Base-by-base conservation (phyloP, 371 early-diverging fungal genomes). In the Mucor sp. region DNA sequence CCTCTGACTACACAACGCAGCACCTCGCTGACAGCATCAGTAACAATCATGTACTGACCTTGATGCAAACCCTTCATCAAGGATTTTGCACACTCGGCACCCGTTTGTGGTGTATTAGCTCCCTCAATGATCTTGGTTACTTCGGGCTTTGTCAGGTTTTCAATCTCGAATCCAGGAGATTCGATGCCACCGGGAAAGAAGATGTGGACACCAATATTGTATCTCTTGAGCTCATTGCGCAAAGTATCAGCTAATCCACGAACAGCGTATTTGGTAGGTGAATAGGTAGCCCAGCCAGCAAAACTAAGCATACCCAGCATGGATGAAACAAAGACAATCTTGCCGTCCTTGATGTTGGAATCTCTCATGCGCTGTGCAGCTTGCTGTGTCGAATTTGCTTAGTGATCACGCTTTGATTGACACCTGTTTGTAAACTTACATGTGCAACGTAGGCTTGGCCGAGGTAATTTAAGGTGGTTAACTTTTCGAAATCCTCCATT, bases 61-160 rank as follows among this genome's bases (percentile, higher is more conserved):
- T 72, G 30, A 44, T 71, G 58, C 4, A 84, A 62, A 66, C 88
- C 88, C 44, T 74, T 72, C 48, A 90, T 75, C 55, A 92, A 60
- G 2, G 84, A 85, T 48, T 80, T 68, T 23, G 93, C 89, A 62
- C 90, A 91, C 58, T 83, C 81, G 12, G 84, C 83, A 7, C 91
- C 83, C 7, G 87, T 74, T 65, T 86, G 75, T 21, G 87, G 80
- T 9, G 79, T 82, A 50, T 88, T 84, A 0, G 76, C 82, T 12
- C 92, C 93, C 72, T 97, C 97, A 57, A 97, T 88, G n/a, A 82
- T 79, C 60, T 86, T 90, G 1, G 97, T 95, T 6, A 94, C 75
- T 58, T 83, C 58, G 11, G 96, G 96, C 74, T 97, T 97, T 6
- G 87, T 93, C 77, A 82, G 57, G 67, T 96, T 92, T 86, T 93